A percentile compares a stretch with the other conserved stretches of the same genome.
Evolutionary conservation across 164 flowering plant genomes (phyloP).

Genomic region (Liriodendron chinense): DNA sequence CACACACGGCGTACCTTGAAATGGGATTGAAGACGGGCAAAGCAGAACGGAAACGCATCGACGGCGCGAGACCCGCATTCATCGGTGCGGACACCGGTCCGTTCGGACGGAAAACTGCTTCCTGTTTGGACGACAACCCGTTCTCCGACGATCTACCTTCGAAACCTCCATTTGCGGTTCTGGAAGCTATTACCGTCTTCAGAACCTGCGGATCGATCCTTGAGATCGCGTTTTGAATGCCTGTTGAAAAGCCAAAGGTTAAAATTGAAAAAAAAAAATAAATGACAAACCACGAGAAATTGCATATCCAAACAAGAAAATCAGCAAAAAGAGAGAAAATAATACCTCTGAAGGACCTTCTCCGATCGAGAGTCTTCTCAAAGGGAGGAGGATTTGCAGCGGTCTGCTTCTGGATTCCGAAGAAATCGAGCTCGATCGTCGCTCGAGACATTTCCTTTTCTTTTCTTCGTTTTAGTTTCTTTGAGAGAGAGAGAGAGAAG

Average conservation of each 20-base stretch:
- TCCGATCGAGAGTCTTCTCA: slow-evolving; percentile 33
- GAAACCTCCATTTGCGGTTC: not conserved
- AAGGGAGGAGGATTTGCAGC: slow-evolving; percentile 20
- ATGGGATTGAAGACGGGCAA: slow-evolving; percentile 21
- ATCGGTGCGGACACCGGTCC: slow-evolving; percentile 2
- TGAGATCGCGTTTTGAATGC: slow-evolving; percentile 47
- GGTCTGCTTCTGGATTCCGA: slow-evolving; percentile 40
- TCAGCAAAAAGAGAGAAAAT: not conserved
- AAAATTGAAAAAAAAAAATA: not conserved
- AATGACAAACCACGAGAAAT: not conserved
- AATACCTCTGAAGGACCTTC: slow-evolving; percentile 44
- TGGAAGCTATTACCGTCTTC: slow-evolving; percentile 42
- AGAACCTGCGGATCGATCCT: slow-evolving; percentile 62
- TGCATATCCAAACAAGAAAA: not conserved
- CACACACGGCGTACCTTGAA: slow-evolving; percentile 18
- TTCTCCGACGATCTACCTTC: not conserved
- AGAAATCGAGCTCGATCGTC: slow-evolving; percentile 56
- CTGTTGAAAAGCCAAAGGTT: slow-evolving; percentile 19
- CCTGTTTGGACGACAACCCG: not conserved
- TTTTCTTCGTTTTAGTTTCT: not conserved
- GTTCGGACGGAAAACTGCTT: not conserved
- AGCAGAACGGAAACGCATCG: slow-evolving; percentile 5
- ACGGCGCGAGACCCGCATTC: not conserved
- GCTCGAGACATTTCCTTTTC: slow-evolving; percentile 11
- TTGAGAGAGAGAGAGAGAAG: not conserved